Base-by-base conservation (phyloP, 2,329 filamentous ascomycete genomes). In the Pseudogymnoascus sp. region DNA sequence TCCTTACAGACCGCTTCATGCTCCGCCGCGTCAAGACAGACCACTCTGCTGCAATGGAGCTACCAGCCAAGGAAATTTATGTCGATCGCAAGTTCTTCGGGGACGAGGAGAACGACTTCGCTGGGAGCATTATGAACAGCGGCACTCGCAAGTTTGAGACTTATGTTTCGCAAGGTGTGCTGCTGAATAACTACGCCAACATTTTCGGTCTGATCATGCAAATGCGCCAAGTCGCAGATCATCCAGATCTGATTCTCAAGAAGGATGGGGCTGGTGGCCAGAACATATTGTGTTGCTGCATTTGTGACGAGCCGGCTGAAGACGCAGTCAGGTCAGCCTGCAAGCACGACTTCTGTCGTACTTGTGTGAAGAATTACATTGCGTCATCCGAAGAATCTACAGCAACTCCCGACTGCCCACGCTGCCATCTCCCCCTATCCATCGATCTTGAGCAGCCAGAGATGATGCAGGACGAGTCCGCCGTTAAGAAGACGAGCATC, bases 171-270 rank as follows among this genome's bases (percentile, higher is more conserved):
- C 90, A 92, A 66, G 92, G 92, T 78, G 93, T 97, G 19, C 85
- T 99, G 75, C 83, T 99, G 65, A 92, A 97, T 80, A 96, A 97
- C 73, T 97, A 97, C 69, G 94, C 94, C 78, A 99, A 99, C 74
- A 97, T 99, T 67, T 99, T 99, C 70, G 93, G 92, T 72, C 82
- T 99, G 62, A 97, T 99, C 72, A 97, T 97, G 91, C 92, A 96
- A 75, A 97, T 99, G 93, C 89, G 94, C 62, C 94, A 99, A 77
- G 91, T 97, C 25, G 92, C 94, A 6, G 94, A 99, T 68, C 94
- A 99, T 72, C 94, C 94, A 0, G 94, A 99, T 76, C 77, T 99
- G 36, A 89, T 99, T 58, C 77, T 97, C 65, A 95, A 93, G 78
- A 97, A 94, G 77, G 85, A 93, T 65, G 84, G 83, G 2, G 86